Percentiles rank a stretch among this genome's conserved stretches.
These are phyloP conservation scores for Zea mays DNA, from an alignment of 176 grass and related monocot species.

Conservation along the genomic window Zm-B73-REFERENCE-NAM-5.0 NC_050096.1:178641001-178641500, in stretches of 20 bases:
- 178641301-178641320: background rate
- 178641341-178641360: background rate
- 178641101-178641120: conserved; percentile 26
- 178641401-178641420: conserved; percentile 17
- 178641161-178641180: background rate
- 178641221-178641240: conserved; percentile 4
- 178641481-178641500: no score
- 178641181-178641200: background rate
- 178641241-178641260: background rate
- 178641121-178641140: background rate
- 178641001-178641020: no score
- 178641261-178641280: background rate
- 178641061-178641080: background rate
- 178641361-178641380: background rate
- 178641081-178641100: conserved; percentile 3
- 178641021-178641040: no score
- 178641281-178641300: background rate
- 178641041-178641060: no score
- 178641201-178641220: conserved; percentile 52
- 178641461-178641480: no score
- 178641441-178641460: background rate
- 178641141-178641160: background rate
- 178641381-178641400: background rate
- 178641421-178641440: conserved; percentile 41
- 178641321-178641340: background rate